Evolutionary conservation across 192 early-diverging fungal species (phyloP), one percentile per base, ranked within the genome.

Genomic region (Dissophora globulifera): DNA sequence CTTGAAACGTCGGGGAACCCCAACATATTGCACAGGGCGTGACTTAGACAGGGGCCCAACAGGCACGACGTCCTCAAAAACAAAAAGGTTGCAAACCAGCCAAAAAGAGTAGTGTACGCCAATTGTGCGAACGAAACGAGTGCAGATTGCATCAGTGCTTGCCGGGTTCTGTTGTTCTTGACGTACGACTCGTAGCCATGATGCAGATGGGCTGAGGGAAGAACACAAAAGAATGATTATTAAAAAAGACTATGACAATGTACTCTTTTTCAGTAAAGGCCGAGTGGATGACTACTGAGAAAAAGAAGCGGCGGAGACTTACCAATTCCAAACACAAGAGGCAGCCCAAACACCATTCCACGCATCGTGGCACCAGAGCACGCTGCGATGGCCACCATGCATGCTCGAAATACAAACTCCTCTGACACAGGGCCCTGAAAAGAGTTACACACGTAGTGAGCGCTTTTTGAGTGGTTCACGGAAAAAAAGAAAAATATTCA

Each of bases 321-420:
- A 92, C 91, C 91, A 42, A 93, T 58, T 29, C 92, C 93, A 83
- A 94, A 94, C 41, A 87, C 83, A 10, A 93, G 45, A 9, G 93
- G 92, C 0, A 86, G 65, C 0, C 71, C 46, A 74, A 89, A 87
- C 8, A 93, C 81, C 32, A 83, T 79, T 25, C 56, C 47, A 3
- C 20, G 50, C 1, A 33, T 25, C 0, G 82, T 74, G 53, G 79
- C 69, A 2, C 81, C 81, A 10, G 85, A 78, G 10, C 57, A 72
- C 35, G 78, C 43, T 11, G 85, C 49, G 0, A 90, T 54, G 9
- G 87, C 70, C 3, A 93, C 61, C 79, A 93, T 89, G 55, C 88
- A 92, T 10, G 78, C 80, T 55, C 93, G 78, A 66, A 94, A 94
- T 23, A 92, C 83, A 52, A 89, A 79, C 58, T 94, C 93, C 64